Base-by-base conservation (phyloP, 2,329 filamentous ascomycete genomes). In the Fusarium goolgardi region DNA sequence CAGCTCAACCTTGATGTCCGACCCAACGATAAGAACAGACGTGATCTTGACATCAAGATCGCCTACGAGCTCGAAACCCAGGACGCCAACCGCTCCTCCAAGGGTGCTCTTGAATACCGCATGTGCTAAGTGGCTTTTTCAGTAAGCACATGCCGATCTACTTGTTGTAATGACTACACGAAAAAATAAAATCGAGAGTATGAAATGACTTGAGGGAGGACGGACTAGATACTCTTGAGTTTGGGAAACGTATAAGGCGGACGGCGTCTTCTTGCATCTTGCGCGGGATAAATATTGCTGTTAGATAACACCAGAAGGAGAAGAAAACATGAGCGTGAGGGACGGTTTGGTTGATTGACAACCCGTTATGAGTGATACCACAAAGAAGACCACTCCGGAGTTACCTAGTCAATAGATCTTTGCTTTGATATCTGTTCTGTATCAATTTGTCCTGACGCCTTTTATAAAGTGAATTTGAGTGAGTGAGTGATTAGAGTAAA, bases 1-100 rank as follows among this genome's bases (percentile, higher is more conserved):
- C 81, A 83, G 63, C 92, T 93, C 75, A 83, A 85, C 32, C 83
- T 99, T 40, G 85, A 88, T 68, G 96, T 95, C 83, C 91, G 90
- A 81, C 96, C 96, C 54, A 99, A 97, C 78, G 86, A 91, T 68
- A 94, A 96, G 87, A 98, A 99, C 85, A 90, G 91, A 79, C 91
- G 96, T 71, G 96, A 99, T 79, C 86, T 99, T 56, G 96, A 99
- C 80, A 97, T 99, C 77, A 89, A 87, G 75, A 88, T 99, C 76
- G 84, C 89, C 45, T 98, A 98, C 83, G 85, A 88, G 75, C 87
- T 97, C 53, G 86, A 93, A 75, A 92, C 94, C 5, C 81, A 88
- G 27, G 94, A 98, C 77, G 80, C 82, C 32, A 91, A 85, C 67
- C 88, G 96, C 71, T 81, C 84, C 62, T 88, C 89, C 6, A 80